phyloP scores from a whole-genome alignment of 176 grass and related monocot species.

The Chloris gayana region DNA sequence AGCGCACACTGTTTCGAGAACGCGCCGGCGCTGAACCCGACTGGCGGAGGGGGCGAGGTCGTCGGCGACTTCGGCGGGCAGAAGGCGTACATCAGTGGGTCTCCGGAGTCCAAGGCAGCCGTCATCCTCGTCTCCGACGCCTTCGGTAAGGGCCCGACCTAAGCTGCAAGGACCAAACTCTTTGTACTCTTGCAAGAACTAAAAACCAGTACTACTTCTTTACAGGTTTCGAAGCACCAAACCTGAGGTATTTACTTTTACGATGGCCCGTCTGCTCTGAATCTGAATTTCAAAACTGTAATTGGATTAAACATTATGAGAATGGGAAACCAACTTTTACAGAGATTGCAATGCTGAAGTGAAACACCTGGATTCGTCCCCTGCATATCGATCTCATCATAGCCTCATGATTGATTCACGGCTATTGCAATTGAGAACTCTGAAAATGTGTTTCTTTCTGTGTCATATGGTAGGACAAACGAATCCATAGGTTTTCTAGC shows the following conservation, averaged over 20 bases:
- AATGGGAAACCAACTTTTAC: not conserved
- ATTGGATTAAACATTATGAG: not conserved
- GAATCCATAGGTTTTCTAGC: too few species aligned
- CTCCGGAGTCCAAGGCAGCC: conserved; percentile 44
- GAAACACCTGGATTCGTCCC: too few species aligned
- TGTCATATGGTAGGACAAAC: too few species aligned
- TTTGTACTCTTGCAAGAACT: not conserved
- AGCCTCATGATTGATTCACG: too few species aligned
- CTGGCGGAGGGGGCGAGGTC: conserved; percentile 58
- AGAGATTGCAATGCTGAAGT: too few species aligned
- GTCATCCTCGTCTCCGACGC: conserved; percentile 76
- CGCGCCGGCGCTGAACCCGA: conserved; percentile 45
- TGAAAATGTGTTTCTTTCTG: too few species aligned
- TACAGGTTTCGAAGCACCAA: conserved; percentile 63
- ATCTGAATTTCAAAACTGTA: not conserved
- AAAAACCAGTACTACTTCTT: not conserved
- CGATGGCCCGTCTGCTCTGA: not conserved
- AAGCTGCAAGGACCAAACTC: not conserved
- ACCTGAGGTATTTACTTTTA: conserved; percentile 40
- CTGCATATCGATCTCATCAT: too few species aligned
- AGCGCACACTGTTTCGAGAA: conserved; percentile 74
- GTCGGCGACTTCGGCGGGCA: conserved; percentile 70
- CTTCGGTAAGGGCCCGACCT: conserved; percentile 30
- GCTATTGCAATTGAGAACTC: too few species aligned
- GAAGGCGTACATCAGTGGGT: conserved; percentile 59